A percentile compares a stretch with the other conserved stretches of the same genome.
Conservation (phyloP, 169 alveolate species). For the Plasmodium yoelii region DNA sequence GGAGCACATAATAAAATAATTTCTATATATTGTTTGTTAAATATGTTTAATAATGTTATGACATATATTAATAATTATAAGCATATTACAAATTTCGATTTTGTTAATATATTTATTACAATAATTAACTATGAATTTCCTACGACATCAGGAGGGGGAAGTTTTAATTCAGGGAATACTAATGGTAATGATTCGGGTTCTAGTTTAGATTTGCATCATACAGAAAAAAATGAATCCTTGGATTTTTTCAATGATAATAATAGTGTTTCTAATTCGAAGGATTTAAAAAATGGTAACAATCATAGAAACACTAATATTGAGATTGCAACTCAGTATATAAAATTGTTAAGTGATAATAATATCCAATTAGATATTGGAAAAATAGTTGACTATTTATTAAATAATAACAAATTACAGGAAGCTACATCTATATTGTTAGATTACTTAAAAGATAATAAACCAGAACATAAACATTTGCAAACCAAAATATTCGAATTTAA, state of each 20-base stretch:
- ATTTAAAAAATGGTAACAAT: constrained; percentile 4
- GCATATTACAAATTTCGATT: constrained; percentile 80
- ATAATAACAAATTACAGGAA: constrained; percentile 94
- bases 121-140: constrained; percentile 78
- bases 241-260: constrained; percentile 64
- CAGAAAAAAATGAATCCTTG: constrained; percentile 67
- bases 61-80: constrained; percentile 88
- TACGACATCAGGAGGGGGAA: constrained; percentile 67
- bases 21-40: constrained; percentile 94
- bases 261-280: constrained; percentile 21
- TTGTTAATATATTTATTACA: constrained; percentile 79
- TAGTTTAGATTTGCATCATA: constrained; percentile 74
- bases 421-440: constrained; percentile 97
- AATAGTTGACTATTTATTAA: constrained; percentile 60
- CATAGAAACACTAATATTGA: constrained; percentile 33
- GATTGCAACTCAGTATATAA: constrained; percentile 47
- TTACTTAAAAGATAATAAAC: constrained; percentile 95
- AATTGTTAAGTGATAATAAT: constrained; percentile 70
- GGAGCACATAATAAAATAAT: constrained; percentile 84
- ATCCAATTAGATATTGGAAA: constrained; percentile 59
- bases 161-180: too few relatives aligned
- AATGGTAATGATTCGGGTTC: constrained; percentile 79
- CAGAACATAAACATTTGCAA: constrained; percentile 98
- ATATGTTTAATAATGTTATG: constrained; percentile 95
- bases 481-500: constrained; percentile 98